These are phyloP conservation scores for Colletotrichum melonis DNA, from an alignment of 2,329 filamentous ascomycete species.

Conservation along the genomic window DNA sequence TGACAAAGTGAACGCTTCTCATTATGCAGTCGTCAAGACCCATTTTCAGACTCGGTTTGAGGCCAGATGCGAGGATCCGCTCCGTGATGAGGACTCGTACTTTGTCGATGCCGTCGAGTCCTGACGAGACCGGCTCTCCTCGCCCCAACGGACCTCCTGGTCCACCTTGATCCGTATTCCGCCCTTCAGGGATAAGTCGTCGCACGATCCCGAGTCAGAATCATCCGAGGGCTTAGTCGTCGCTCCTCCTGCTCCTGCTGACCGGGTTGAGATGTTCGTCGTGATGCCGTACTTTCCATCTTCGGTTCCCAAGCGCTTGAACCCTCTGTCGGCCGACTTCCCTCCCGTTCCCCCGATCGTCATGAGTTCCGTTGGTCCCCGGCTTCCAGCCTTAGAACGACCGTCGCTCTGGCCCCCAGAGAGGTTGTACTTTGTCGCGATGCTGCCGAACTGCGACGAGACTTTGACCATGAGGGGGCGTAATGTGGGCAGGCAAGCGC, in stretches of 20 bases:
- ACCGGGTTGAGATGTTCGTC: not conserved
- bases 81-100: slow-evolving; percentile 17
- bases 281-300: slow-evolving; percentile 20
- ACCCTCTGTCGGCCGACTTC: slow-evolving; percentile 26
- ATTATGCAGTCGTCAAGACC: slow-evolving; percentile 13
- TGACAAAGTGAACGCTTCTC: slow-evolving; percentile 5
- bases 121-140: not conserved
- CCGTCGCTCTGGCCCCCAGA: slow-evolving; percentile 26
- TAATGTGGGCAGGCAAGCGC: slow-evolving; percentile 55
- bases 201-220: slow-evolving; percentile 11
- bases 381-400: not conserved
- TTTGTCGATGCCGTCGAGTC: not conserved
- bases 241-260: not conserved
- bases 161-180: slow-evolving; percentile 24
- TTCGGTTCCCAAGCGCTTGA: slow-evolving; percentile 19
- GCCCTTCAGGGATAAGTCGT: slow-evolving; percentile 16
- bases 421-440: slow-evolving; percentile 28
- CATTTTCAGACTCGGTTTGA: slow-evolving; percentile 5
- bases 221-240: not conserved
- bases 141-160: slow-evolving; percentile 27
- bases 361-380: slow-evolving; percentile 26
- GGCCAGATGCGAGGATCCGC: slow-evolving; percentile 3
- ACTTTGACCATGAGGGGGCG: slow-evolving; percentile 43
- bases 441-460: slow-evolving; percentile 26
- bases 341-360: slow-evolving; percentile 26